Evolutionary conservation across 2,329 filamentous ascomycete genomes (phyloP).

Genomic region (Fusarium sp.): DNA sequence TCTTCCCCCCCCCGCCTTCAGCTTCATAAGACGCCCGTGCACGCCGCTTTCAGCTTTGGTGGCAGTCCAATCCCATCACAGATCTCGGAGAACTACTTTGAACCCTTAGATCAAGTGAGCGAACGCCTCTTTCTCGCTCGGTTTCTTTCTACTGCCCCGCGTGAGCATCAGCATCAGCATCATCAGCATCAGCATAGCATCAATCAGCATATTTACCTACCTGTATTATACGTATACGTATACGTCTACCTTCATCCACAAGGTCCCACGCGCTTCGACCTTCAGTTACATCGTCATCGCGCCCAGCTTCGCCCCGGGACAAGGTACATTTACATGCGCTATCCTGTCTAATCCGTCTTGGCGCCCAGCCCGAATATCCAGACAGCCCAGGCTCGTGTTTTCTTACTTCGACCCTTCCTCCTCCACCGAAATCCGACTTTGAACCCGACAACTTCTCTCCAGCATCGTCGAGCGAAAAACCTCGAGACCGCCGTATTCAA

Average conservation of each 20-base stretch:
- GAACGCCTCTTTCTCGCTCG: constrained; percentile 1
- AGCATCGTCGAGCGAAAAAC: constrained; percentile 13
- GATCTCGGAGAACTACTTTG: constrained; percentile 12
- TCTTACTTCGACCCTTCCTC: constrained; percentile 24
- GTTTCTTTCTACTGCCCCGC: constrained; percentile 32
- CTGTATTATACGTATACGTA: neutral
- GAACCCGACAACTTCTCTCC: constrained; percentile 16
- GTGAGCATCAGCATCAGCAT: constrained; percentile 29
- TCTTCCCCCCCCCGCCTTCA: constrained; percentile 30
- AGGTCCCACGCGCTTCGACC: constrained; percentile 13
- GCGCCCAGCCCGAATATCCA: constrained; percentile 38
- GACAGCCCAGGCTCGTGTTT: constrained; percentile 19
- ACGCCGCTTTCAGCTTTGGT: constrained; percentile 28
- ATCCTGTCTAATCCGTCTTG: constrained; percentile 37
- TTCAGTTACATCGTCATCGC: constrained; percentile 28
- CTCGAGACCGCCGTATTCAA: constrained; percentile 2
- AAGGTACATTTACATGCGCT: constrained; percentile 29
- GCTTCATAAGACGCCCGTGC: constrained; percentile 36
- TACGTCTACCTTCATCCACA: constrained; percentile 6
- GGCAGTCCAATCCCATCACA: constrained; percentile 20
- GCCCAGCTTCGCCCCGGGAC: constrained; percentile 17
- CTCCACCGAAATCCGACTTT: constrained; percentile 26
- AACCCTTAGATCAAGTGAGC: constrained; percentile 20
- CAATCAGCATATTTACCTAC: constrained; percentile 6
- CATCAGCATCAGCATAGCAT: constrained; percentile 27